Base-by-base conservation (phyloP, 2,329 filamentous ascomycete genomes). In the Aspergillus tubingensis region DNA sequence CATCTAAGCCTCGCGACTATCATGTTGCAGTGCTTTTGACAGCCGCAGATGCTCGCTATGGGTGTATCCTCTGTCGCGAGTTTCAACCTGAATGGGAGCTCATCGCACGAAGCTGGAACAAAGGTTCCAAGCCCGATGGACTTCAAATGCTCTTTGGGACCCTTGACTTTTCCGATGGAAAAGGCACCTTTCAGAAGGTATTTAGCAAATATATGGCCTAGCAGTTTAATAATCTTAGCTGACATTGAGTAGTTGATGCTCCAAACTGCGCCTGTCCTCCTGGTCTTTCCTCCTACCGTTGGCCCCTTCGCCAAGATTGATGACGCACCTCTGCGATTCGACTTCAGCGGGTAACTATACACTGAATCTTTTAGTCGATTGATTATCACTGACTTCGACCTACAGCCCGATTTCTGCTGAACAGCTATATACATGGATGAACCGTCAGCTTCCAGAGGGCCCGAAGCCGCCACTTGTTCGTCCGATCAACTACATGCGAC, bases 61-160 rank as follows among this genome's bases (percentile, higher is more conserved):
- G 90, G 62, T 99, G 95, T 76, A 82, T 88, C 66, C 82, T 98
- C 52, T 99, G 95, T 77, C 85, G 87, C 55, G 91, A 96, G 56
- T 96, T 99, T 76, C 91, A 96, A 76, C 90, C 93, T 1, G 95
- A 99, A 79, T 99, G 92, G 90, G 91, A 96, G 58, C 77, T 98
- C 57, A 80, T 99, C 57, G 86, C 86, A 57, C 91, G 87, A 77
- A 95, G 91, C 78, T 99, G 95, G 95, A 83, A 83, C 63, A 92
- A 90, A 76, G 92, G 91, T 7, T 91, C 96, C 77, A 91, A 89
- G 80, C 64, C 64, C 32, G 69, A 74, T 56, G 72, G 66, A 1
- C 62, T 76, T 13, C 81, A 86, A 61, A 70, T 96, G 65, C 76
- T 98, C 48, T 96, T 94, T 78, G 89, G 86, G 23, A 94, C 91